phyloP scores from a whole-genome alignment of 306 rosid genomes.

The Castanospermum australe region DNA sequence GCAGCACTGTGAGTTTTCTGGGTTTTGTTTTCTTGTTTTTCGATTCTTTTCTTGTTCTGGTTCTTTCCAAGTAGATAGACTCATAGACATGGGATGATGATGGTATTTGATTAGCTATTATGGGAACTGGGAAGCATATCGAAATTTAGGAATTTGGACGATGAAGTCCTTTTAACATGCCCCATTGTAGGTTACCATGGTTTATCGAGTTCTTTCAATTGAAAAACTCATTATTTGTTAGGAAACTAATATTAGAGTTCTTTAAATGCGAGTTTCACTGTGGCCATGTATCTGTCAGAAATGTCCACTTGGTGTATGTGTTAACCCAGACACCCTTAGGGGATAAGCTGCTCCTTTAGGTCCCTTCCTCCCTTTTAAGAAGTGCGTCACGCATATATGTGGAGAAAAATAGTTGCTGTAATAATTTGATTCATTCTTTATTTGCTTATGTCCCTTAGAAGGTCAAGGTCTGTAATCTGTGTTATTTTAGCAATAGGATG shows the following conservation, averaged over 20 bases:
- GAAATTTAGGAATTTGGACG: background rate
- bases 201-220: background rate
- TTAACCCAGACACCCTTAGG: background rate
- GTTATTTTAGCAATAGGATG: background rate
- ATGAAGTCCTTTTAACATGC: background rate
- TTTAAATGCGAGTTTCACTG: background rate
- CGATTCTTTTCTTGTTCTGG: background rate
- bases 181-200: background rate
- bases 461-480: background rate
- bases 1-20: slow-evolving; percentile 63
- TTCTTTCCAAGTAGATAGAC: background rate
- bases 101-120: background rate
- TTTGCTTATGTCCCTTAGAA: background rate
- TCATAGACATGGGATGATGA: background rate
- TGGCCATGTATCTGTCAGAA: slow-evolving; percentile 3
- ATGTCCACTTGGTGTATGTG: background rate
- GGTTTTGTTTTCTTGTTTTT: background rate
- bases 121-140: background rate
- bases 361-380: background rate
- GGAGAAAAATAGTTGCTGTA: background rate
- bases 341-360: background rate
- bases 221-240: background rate
- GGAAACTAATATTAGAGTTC: background rate
- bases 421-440: slow-evolving; percentile 14
- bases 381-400: background rate